A percentile compares a stretch with the other conserved stretches of the same genome.
These are phyloP conservation scores for Xylaria sp. DNA, from an alignment of 2,329 filamentous ascomycete species.

Conservation along the genomic window DNA sequence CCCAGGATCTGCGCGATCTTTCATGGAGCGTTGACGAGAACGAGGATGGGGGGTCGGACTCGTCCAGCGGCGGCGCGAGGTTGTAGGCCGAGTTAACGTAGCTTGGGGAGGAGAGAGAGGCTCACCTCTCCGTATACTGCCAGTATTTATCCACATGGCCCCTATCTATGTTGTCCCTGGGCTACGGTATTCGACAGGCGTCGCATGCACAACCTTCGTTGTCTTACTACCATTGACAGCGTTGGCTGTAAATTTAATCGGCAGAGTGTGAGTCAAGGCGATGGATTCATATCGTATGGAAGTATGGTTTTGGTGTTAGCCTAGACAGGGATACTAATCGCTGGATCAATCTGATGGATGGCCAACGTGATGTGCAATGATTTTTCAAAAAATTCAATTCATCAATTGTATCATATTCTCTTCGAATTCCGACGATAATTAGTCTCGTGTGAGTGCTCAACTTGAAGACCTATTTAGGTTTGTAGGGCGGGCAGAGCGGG, in stretches of 20 bases:
- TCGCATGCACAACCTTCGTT: background rate
- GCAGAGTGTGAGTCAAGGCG: background rate
- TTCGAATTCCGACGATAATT: background rate
- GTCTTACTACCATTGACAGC: constrained; percentile 24
- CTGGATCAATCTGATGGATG: background rate
- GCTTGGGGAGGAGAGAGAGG: background rate
- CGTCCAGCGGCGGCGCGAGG: constrained; percentile 18
- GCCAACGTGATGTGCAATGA: too few species aligned
- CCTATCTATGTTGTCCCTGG: background rate
- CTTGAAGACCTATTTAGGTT: too few species aligned
- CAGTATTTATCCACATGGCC: background rate
- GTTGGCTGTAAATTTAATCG: constrained; percentile 22
- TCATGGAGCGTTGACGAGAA: constrained; percentile 12
- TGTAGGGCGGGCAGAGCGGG: too few species aligned
- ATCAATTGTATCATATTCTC: background rate
- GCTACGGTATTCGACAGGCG: background rate
- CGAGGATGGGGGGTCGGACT: constrained; percentile 12
- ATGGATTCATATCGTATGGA: background rate
- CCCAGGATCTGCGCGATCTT: background rate
- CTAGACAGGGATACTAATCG: background rate
- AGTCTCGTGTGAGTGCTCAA: background rate
- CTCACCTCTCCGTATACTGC: background rate
- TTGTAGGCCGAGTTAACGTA: constrained; percentile 1
- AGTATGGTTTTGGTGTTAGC: background rate
- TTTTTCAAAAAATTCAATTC: background rate